Evolutionary conservation across 2,329 filamentous ascomycete genomes (phyloP), one percentile per base, ranked within the genome.

Genomic region (Talaromyces sp.): DNA sequence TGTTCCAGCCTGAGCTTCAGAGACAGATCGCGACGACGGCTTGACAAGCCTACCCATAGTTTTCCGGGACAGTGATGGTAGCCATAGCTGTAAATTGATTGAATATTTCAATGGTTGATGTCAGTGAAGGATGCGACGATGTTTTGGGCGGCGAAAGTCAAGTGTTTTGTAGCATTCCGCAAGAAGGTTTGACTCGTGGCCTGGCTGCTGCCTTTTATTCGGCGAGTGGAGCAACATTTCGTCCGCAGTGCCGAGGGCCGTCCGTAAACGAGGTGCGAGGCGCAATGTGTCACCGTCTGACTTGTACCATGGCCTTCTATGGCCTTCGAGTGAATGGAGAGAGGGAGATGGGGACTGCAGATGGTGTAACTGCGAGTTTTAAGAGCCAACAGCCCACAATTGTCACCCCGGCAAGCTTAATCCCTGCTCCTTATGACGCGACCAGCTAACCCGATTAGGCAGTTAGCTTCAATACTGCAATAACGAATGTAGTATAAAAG

Each of bases 31-130:
- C 13, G 25, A 53, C 25, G 51, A 30, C 5, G 2, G 9, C 11
- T 54, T 17, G 15, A n/a, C 8, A 54, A 33, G 66, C 74, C 62
- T 71, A 81, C 80, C 80, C 80, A 68, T 82, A 82, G 70, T 80
- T 78, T 30, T 75, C 72, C 27, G 80, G 80, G 39, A 83, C 60
- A 32, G 72, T 74, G 65, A 83, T 72, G 32, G 74, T 69, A 59
- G 76, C 65, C 75, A 78, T 78, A 58, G 19, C 49, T 73, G 68
- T 39, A 17, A 44, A 33, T 32, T 59, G 55, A 28, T 33, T 47
- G 11, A 47, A 25, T 22, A 47, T 25, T 47, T 19, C 22, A 39
- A 2, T 39, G 0, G 1, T 39, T n/a, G 8, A 9, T 9, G 17
- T 7, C 6, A n/a, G 17, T 15, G 36, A 39, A 39, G 17, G 17